phyloP scores from a whole-genome alignment of 495 filamentous ascomycete species.

The Penicillium cinerascens region DNA sequence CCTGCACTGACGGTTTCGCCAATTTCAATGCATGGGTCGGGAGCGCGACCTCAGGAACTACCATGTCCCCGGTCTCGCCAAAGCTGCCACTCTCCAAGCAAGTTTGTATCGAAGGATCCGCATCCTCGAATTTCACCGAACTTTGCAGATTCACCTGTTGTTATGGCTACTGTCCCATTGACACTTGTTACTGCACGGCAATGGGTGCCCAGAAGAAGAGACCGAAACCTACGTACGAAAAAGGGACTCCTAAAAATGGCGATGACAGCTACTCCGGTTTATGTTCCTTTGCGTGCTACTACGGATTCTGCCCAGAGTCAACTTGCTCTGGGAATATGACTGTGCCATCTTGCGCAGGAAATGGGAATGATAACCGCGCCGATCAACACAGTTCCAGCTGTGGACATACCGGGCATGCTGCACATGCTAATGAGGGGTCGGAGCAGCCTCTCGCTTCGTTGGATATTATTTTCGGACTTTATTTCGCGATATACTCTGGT shows the following conservation, averaged over 20 bases:
- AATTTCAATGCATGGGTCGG: conserved; percentile 54
- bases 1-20: conserved; percentile 46
- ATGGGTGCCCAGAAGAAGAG: conserved; percentile 7
- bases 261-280: conserved; percentile 8
- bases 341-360: not conserved
- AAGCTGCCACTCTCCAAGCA: not conserved
- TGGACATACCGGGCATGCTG: too few species aligned
- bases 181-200: conserved; percentile 15
- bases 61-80: conserved; percentile 8
- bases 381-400: too few species aligned
- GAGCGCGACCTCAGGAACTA: conserved; percentile 17
- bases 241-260: conserved; percentile 9
- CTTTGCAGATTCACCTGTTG: conserved; percentile 17
- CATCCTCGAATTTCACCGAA: not conserved
- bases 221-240: conserved; percentile 5
- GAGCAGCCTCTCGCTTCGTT: not conserved
- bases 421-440: not conserved
- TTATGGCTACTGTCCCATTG: conserved; percentile 20
- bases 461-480: not conserved
- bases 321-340: not conserved
- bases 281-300: conserved; percentile 15
- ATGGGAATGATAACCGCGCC: too few species aligned
- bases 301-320: conserved; percentile 8
- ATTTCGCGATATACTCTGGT: not conserved
- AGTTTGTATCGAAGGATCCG: not conserved